A percentile compares a stretch with the other conserved stretches of the same genome.
Evolutionary conservation across 2,329 filamentous ascomycete species (phyloP).

Genomic region (Colletotrichum gigasporum): DNA sequence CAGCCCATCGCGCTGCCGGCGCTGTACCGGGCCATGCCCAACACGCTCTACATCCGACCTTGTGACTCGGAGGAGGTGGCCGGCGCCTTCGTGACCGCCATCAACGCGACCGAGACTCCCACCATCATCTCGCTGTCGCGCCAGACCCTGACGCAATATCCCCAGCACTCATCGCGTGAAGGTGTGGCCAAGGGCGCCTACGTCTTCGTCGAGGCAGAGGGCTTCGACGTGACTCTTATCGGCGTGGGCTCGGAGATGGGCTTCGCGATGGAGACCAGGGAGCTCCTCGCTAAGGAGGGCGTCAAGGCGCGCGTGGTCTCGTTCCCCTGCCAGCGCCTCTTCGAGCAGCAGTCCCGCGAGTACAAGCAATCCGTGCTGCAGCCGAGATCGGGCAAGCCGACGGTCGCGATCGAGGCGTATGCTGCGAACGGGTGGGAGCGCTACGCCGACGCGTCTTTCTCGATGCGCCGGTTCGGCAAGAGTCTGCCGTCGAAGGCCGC

Average conservation of each 20-base stretch:
- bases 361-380: slow-evolving; percentile 57
- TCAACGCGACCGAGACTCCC: slow-evolving; percentile 50
- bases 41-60: slow-evolving; percentile 67
- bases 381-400: slow-evolving; percentile 50
- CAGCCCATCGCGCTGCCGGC: slow-evolving; percentile 66
- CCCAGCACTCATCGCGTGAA: slow-evolving; percentile 47
- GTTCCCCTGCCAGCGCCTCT: slow-evolving; percentile 55
- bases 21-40: slow-evolving; percentile 70
- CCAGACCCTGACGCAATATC: slow-evolving; percentile 51
- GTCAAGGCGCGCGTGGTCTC: slow-evolving; percentile 51
- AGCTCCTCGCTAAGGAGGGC: slow-evolving; percentile 47
- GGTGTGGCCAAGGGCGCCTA: slow-evolving; percentile 54
- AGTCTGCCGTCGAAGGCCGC: slow-evolving; percentile 61
- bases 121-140: slow-evolving; percentile 59
- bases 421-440: slow-evolving; percentile 67
- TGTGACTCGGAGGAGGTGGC: slow-evolving; percentile 65
- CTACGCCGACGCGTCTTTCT: slow-evolving; percentile 66
- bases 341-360: slow-evolving; percentile 50
- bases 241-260: slow-evolving; percentile 47
- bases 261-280: slow-evolving; percentile 42
- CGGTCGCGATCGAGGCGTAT: slow-evolving; percentile 69
- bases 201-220: slow-evolving; percentile 52
- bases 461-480: slow-evolving; percentile 64
- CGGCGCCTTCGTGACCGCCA: slow-evolving; percentile 61
- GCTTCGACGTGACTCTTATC: slow-evolving; percentile 54